phyloP scores from a whole-genome alignment of 768 basidiomycete species.

The Hortiboletus campestris region DNA sequence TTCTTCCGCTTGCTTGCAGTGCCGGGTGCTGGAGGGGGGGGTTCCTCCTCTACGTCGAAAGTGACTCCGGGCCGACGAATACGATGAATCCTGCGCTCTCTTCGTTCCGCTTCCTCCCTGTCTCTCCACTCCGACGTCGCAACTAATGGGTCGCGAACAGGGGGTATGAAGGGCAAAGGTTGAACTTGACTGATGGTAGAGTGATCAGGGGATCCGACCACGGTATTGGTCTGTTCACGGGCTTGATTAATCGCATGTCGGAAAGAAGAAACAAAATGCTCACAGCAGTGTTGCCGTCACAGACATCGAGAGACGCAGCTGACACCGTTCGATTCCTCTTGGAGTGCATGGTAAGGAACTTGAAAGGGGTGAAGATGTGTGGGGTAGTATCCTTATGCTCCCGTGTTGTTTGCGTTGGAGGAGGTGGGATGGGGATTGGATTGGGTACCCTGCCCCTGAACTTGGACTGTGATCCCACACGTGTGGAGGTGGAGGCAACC shows the following conservation, averaged over 20 bases:
- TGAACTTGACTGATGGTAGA: slow-evolving; percentile 63
- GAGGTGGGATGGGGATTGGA: slow-evolving; percentile 31
- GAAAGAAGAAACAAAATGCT: slow-evolving; percentile 24
- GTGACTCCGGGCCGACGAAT: slow-evolving; percentile 63
- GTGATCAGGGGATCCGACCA: slow-evolving; percentile 70
- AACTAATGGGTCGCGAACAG: slow-evolving; percentile 58
- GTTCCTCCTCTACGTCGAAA: slow-evolving; percentile 59
- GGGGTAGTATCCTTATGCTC: slow-evolving; percentile 42
- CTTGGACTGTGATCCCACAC: slow-evolving; percentile 16
- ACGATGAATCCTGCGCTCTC: slow-evolving; percentile 37
- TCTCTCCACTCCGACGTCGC: slow-evolving; percentile 75
- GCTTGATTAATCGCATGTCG: neutral
- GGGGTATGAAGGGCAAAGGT: slow-evolving; percentile 45
- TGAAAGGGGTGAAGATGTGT: slow-evolving; percentile 61
- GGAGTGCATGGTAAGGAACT: slow-evolving; percentile 47
- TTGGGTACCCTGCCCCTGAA: slow-evolving; percentile 18
- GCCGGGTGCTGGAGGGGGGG: slow-evolving; percentile 38
- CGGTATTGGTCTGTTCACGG: slow-evolving; percentile 56
- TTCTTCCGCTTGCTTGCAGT: slow-evolving; percentile 22
- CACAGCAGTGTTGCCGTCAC: slow-evolving; percentile 73
- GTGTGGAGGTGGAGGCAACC: slow-evolving; percentile 3
- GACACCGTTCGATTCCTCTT: slow-evolving; percentile 69
- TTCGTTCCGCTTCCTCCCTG: slow-evolving; percentile 52
- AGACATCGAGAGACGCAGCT: slow-evolving; percentile 71
- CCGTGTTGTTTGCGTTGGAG: slow-evolving; percentile 29